Percentiles rank a stretch among this genome's conserved stretches.
These are phyloP conservation scores for Fusarium tuaranense DNA, from an alignment of 2,329 filamentous ascomycete species.

Conservation along the genomic window DNA sequence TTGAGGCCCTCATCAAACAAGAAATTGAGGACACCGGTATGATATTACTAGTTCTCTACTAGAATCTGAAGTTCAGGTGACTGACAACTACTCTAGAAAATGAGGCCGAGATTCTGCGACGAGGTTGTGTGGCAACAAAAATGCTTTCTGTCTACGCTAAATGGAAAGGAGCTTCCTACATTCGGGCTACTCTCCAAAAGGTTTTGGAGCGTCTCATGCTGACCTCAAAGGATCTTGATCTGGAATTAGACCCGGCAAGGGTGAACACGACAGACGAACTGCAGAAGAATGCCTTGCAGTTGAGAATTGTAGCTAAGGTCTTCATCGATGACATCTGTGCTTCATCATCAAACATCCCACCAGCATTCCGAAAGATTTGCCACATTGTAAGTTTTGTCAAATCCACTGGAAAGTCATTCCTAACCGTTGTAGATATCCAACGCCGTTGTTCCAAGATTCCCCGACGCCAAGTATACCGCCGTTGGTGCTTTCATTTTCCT, in stretches of 20 bases:
- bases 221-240: conserved; percentile 74
- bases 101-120: conserved; percentile 74
- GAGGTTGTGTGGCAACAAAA: conserved; percentile 78
- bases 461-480: conserved; percentile 78
- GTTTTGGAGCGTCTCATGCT: conserved; percentile 74
- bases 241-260: conserved; percentile 75
- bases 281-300: conserved; percentile 73
- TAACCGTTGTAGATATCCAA: conserved; percentile 63
- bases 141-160: conserved; percentile 79
- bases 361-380: conserved; percentile 75
- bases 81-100: conserved; percentile 61
- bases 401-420: neutral
- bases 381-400: conserved; percentile 63
- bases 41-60: conserved; percentile 10
- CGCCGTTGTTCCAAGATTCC: conserved; percentile 73
- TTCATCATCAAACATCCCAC: conserved; percentile 70
- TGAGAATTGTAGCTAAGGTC: conserved; percentile 75
- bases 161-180: conserved; percentile 75
- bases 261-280: conserved; percentile 71
- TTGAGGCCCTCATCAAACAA: conserved; percentile 75
- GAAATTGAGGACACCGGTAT: conserved; percentile 75
- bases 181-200: conserved; percentile 73
- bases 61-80: neutral
- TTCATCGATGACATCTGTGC: conserved; percentile 79
- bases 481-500: conserved; percentile 79